Evolutionary conservation across 2,329 filamentous ascomycete species (phyloP), one percentile per base, ranked within the genome.

Genomic region (Aspergillus quadrilineatus): DNA sequence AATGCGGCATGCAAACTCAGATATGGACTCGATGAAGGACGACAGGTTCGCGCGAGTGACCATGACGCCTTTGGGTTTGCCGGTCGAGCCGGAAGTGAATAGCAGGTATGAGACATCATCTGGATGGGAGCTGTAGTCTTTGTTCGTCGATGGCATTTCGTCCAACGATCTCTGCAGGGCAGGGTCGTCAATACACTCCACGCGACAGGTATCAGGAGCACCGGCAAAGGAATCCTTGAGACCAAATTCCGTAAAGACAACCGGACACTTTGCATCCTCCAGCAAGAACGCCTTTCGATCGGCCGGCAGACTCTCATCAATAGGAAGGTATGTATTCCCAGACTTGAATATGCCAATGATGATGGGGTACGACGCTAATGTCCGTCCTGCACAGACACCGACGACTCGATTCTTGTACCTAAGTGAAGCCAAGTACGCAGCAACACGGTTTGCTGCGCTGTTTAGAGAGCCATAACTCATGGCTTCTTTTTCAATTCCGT

Each of bases 21-120:
- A 66, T 41, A 64, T 59, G 10, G 63, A 68, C 60, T 69, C 67
- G 26, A 69, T 66, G 54, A 71, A 73, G 2, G 66, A 65, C 4
- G 57, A 65, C 30, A 62, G 56, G 45, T 65, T 67, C n/a, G 54
- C 60, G 49, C 62, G 95, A 12, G 91, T 92, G 81, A 96, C 92
- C 89, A 96, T 88, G 53, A 96, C 89, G 74, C 92, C 92, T 83
- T 97, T 97, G 60, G 92, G 92, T 82, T 96, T 96, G 60, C 92
- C 92, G 6, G 92, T 97, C 1, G 92, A 96, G 17, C 92, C 92
- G 28, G 92, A 96, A 1, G 92, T 97, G 79, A 96, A 97, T 53
- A 97, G 88, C 56, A 97, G 80, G 44, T 67, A 67, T 15, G 61
- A 55, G 15, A 56, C 50, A 47, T 67, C 63, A 6, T 66, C 58